These are phyloP conservation scores for Verticillium albo-atrum DNA, from an alignment of 2,329 filamentous ascomycete genomes.

Conservation along the genomic window DNA sequence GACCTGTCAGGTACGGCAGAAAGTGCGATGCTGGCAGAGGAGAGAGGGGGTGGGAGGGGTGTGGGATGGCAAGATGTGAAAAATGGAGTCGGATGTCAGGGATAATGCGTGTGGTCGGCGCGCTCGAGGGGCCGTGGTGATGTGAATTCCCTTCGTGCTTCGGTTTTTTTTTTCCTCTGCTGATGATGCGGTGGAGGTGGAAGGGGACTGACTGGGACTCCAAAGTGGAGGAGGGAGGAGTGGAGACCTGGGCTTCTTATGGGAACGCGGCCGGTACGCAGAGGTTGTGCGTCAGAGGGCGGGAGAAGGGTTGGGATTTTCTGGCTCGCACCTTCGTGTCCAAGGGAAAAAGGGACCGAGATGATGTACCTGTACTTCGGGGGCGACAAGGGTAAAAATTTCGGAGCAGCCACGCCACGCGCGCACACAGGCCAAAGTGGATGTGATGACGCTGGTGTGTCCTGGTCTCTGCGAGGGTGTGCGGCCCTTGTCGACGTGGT, in stretches of 20 bases:
- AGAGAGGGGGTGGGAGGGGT: not conserved
- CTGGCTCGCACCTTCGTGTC: not conserved
- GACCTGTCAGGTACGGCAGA: slow-evolving; percentile 3
- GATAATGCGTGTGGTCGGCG: not conserved
- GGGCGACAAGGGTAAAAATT: not conserved
- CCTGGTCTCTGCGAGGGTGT: not conserved
- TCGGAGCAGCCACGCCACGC: not conserved
- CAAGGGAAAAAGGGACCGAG: not conserved
- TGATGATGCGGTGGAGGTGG: slow-evolving; percentile 7
- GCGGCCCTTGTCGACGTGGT: not conserved
- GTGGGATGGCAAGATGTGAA: not conserved
- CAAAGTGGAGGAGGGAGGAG: slow-evolving; percentile 1
- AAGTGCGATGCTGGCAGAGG: not conserved
- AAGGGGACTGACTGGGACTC: not conserved
- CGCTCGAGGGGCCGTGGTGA: not conserved
- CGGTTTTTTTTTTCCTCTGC: slow-evolving; percentile 11
- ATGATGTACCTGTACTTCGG: not conserved
- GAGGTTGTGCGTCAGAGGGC: not conserved
- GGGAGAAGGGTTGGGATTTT: not conserved
- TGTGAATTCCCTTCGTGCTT: slow-evolving; percentile 5
- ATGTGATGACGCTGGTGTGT: not conserved
- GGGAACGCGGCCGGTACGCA: not conserved
- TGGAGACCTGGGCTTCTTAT: slow-evolving; percentile 1
- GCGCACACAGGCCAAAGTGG: not conserved
- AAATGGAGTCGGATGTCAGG: not conserved